phyloP scores from a whole-genome alignment of 768 basidiomycete genomes.

The Cystobasidium onofrii region DNA sequence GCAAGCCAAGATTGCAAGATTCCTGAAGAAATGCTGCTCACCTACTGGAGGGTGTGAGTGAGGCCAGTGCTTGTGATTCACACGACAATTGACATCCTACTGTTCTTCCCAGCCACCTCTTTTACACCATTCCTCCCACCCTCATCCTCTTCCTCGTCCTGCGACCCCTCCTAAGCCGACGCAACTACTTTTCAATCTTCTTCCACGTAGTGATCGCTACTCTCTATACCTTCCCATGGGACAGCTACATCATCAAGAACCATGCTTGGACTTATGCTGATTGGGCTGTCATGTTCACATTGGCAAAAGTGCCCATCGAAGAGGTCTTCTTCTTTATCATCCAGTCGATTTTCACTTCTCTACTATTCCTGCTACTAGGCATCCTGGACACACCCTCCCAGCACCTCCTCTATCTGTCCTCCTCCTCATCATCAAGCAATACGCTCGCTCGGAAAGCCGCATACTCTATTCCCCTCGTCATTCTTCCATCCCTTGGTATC shows the following conservation, averaged over 20 bases:
- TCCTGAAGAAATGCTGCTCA: conserved; percentile 28
- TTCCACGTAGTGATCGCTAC: conserved; percentile 20
- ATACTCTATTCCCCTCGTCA: neutral
- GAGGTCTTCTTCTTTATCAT: conserved; percentile 32
- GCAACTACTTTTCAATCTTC: conserved; percentile 27
- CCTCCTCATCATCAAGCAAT: neutral
- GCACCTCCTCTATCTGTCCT: neutral
- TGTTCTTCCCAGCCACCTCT: conserved; percentile 19
- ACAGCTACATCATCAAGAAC: conserved; percentile 30
- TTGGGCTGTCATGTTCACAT: conserved; percentile 23
- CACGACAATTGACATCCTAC: too few relatives aligned
- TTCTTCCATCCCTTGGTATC: neutral
- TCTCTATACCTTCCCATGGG: conserved; percentile 30
- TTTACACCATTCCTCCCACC: conserved; percentile 26
- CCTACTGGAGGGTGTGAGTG: conserved; percentile 31
- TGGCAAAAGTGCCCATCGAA: conserved; percentile 25
- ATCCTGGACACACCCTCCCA: conserved; percentile 22
- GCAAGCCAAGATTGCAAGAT: too few relatives aligned
- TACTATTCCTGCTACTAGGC: conserved; percentile 17
- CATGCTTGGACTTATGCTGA: conserved; percentile 28
- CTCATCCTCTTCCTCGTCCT: conserved; percentile 18
- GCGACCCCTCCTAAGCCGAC: conserved; percentile 14
- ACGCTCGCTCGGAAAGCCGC: neutral
- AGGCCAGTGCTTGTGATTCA: too few relatives aligned
- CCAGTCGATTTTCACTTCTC: conserved; percentile 26